Base-by-base conservation (phyloP, 148 eudicot genomes). In the Suaeda aralocaspica region DNA sequence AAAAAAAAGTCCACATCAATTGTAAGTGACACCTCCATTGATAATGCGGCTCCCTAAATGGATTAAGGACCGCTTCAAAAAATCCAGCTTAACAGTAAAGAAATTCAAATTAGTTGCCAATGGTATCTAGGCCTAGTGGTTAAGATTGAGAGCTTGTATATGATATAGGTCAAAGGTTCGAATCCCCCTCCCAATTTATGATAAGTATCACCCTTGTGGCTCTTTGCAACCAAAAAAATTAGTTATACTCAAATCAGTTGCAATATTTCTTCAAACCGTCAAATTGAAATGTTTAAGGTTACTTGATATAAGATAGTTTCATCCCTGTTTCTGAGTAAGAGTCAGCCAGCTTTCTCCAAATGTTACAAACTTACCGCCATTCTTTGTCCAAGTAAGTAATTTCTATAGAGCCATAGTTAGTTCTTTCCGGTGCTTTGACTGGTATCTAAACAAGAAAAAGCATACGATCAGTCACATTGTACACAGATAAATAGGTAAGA, bases 321-420 rank as follows among this genome's bases (percentile, higher is more conserved):
- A 11, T 21, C 15, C 19, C 33, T 8, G 0, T 28, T 16, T 26
- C 28, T 15, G 19, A 57, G 34, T 57, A 13, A 14, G 16, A 6
- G 61, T 33, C 29, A 14, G 15, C 61, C 14, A 57, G 61, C 34
- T 14, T 57, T 30, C 61, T 28, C 18, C 36, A 28, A 34, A 57
- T 29, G 36, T 29, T 28, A 15, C 21, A 59, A 30, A 67, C 82
- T 73, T 61, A 89, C 98, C 98, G 82, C 24, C 88, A 62, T 22
- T 89, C 93, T 83, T 89, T 90, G 78, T 92, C 98, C 83, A 92
- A 80, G 80, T 88, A 92, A 39, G 93, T 92, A 30, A 92, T 85
- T 51, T 92, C 98, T 67, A 92, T 76, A 70, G 81, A 82, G 28
- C 98, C 96, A 64, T 59, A 59, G 11, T 56, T 70, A 67, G 98